Base-by-base conservation (phyloP, 2,329 filamentous ascomycete species). In the Xylariaceae sp. region DNA sequence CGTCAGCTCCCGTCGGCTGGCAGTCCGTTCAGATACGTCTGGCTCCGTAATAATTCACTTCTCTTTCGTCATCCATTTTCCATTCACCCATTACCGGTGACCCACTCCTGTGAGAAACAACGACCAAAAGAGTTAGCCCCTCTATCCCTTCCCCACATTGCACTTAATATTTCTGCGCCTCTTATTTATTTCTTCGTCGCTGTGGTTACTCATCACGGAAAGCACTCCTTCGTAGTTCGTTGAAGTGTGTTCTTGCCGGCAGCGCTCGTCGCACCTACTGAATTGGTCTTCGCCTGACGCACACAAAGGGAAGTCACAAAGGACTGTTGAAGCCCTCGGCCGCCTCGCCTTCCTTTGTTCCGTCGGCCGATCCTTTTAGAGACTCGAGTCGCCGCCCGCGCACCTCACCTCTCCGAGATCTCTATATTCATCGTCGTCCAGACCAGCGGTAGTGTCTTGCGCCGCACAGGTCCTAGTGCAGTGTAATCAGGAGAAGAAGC, bases 381-480 rank as follows among this genome's bases (percentile, higher is more conserved):
- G 62, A 62, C 50, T 61, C 63, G 59, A 58, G 58, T 55, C 51
- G 44, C 54, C 51, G 50, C 57, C 58, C 44, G 54, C 54, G 49
- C 60, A 30, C 42, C 52, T 57, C 42, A 57, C 41, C 46, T 59
- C 42, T 47, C 19, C 55, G 41, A 19, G 7, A 47, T 19, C 34
- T 36, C 56, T 51, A 54, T 26, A 26, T 49, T 21, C 40, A 59
- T 53, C 58, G 16, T 41, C 52, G 26, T 47, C 19, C 40, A 50
- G 46, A 42, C 48, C 16, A 26, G 32, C 53, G 51, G 45, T 52
- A 56, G 55, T 61, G 53, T 45, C 59, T 57, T 54, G 54, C 61
- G 58, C 62, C 62, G 63, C 66, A 66, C 67, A 63, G 66, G 65
- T 61, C 63, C 64, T 64, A 63, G 65, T 67, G 67, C 64, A 65